Conservation (phyloP, 2,329 filamentous ascomycete species). For the Laburnicola sp. region DNA sequence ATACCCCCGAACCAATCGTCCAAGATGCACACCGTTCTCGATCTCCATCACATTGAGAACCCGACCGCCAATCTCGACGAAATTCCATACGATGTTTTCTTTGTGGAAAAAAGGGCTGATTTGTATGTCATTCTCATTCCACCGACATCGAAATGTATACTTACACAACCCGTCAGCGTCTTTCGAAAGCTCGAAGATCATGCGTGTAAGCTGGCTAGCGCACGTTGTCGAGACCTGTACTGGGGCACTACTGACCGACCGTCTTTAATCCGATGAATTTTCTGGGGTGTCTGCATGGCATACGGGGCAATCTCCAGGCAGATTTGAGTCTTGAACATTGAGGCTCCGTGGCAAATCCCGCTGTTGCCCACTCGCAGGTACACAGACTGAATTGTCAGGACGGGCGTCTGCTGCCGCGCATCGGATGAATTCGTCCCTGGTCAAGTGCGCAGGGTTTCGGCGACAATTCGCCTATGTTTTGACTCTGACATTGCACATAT, state of each 20-base stretch:
- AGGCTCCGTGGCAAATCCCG: too few species aligned
- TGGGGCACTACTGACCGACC: slow-evolving; percentile 4
- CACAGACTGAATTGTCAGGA: too few species aligned
- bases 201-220: slow-evolving; percentile 7
- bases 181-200: slow-evolving; percentile 7
- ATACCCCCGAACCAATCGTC: slow-evolving; percentile 21
- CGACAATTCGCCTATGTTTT: too few species aligned
- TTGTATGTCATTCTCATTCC: slow-evolving; percentile 11
- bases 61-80: slow-evolving; percentile 29
- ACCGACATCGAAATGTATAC: background rate
- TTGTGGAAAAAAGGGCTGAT: slow-evolving; percentile 17
- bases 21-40: slow-evolving; percentile 34
- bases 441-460: too few species aligned
- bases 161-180: slow-evolving; percentile 4
- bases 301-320: too few species aligned
- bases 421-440: too few species aligned
- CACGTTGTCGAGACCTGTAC: slow-evolving; percentile 2
- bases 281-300: too few species aligned
- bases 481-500: too few species aligned
- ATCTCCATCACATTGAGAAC: slow-evolving; percentile 32
- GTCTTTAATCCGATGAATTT: too few species aligned
- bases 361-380: too few species aligned
- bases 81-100: slow-evolving; percentile 30
- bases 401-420: too few species aligned
- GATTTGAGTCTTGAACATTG: too few species aligned